A percentile compares a stretch with the other conserved stretches of the same genome.
Evolutionary conservation across 345 rosid genomes (phyloP).

Genomic region (Eucalyptus lansdowneana): DNA sequence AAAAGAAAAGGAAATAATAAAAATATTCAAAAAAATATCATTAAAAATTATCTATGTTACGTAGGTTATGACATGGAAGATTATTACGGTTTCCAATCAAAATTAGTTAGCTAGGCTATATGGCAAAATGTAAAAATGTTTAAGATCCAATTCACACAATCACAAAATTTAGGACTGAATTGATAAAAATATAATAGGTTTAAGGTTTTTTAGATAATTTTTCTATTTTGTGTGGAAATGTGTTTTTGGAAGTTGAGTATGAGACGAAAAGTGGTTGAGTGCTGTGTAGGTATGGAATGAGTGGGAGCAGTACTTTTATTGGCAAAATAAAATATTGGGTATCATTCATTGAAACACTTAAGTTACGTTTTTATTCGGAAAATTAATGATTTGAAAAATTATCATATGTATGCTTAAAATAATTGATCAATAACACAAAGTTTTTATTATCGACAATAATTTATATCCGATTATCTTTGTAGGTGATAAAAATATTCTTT

Average conservation of each 20-base stretch:
- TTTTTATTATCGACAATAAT: too few species aligned
- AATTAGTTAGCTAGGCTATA: fast-evolving
- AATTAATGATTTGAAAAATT: too few species aligned
- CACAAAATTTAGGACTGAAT: fast-evolving
- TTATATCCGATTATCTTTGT: fast-evolving
- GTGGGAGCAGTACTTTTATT: not conserved
- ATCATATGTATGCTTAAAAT: not conserved
- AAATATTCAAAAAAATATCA: too few species aligned
- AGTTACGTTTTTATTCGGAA: fast-evolving
- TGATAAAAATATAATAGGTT: fast-evolving
- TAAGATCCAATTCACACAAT: not conserved
- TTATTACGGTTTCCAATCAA: fast-evolving
- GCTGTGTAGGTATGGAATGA: not conserved
- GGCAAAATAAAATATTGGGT: not conserved
- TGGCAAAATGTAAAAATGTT: not conserved
- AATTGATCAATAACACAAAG: too few species aligned
- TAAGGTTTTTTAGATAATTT: not conserved
- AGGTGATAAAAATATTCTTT: not conserved
- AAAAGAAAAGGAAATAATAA: too few species aligned
- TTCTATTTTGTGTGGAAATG: not conserved
- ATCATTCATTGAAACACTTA: not conserved
- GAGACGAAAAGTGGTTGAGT: not conserved
- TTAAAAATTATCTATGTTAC: too few species aligned
- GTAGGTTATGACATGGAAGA: not conserved
- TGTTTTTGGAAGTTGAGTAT: not conserved